Evolutionary conservation across 1,284 basidiomycete genomes (phyloP).

Genomic region (Moniliophthora roreri): DNA sequence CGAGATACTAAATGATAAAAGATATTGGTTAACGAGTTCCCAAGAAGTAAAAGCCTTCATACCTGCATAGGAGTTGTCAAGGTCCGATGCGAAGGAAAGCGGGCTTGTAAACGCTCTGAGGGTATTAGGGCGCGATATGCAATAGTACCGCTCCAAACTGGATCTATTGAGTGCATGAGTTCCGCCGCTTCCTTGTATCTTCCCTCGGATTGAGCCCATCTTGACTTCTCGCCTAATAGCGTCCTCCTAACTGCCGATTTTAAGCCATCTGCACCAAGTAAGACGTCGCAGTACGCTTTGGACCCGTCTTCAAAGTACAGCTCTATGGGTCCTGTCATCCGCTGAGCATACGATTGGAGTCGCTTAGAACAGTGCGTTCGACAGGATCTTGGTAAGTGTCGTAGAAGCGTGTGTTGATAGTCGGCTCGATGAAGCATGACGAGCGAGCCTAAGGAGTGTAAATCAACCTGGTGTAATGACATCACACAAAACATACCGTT

Average conservation of each 20-base stretch:
- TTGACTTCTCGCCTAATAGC: conserved; percentile 34
- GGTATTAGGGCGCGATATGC: conserved; percentile 41
- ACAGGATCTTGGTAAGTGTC: conserved; percentile 37
- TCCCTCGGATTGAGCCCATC: conserved; percentile 15
- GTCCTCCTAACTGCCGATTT: conserved; percentile 46
- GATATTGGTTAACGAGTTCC: conserved; percentile 3
- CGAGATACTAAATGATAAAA: conserved; percentile 29
- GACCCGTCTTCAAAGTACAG: conserved; percentile 42
- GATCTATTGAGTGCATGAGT: conserved; percentile 26
- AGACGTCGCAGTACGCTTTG: conserved; percentile 39
- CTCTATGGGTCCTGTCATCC: conserved; percentile 34
- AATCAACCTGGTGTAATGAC: not conserved
- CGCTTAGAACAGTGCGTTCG: conserved; percentile 47
- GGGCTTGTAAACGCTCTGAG: conserved; percentile 30
- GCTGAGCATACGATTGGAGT: conserved; percentile 43
- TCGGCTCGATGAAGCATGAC: conserved; percentile 50
- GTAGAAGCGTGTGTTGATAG: conserved; percentile 47
- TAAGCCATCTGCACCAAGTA: conserved; percentile 50
- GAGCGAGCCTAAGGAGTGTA: conserved; percentile 33
- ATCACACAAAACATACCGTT: conserved; percentile 33
- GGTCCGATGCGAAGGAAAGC: conserved; percentile 35
- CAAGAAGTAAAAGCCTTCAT: conserved; percentile 1
- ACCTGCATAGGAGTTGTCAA: conserved; percentile 27
- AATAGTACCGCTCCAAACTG: conserved; percentile 41
- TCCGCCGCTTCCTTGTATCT: conserved; percentile 14